phyloP scores from a whole-genome alignment of 768 basidiomycete genomes.

The Lenzites betulinus region DNA sequence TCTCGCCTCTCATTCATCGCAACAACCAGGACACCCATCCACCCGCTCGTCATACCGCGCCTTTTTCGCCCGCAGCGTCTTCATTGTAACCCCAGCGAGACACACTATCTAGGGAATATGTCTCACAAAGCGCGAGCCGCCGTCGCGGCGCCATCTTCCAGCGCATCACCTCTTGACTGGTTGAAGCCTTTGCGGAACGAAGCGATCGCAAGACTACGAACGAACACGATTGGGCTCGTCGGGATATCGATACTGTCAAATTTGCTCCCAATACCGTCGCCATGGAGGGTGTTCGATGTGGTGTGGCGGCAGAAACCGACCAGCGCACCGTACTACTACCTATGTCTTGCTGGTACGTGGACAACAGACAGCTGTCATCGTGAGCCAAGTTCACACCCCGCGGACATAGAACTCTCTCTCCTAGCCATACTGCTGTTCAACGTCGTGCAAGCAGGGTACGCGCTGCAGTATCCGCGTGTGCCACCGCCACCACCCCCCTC shows the following conservation, averaged over 20 bases:
- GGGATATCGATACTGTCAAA: conserved; percentile 38
- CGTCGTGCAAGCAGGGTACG: conserved; percentile 37
- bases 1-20: not conserved
- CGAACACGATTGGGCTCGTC: conserved; percentile 37
- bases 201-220: conserved; percentile 42
- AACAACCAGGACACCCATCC: not conserved
- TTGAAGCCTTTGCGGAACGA: conserved; percentile 41
- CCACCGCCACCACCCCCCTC: conserved; percentile 32
- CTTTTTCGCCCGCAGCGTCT: not conserved
- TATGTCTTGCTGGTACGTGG: conserved; percentile 36
- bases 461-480: conserved; percentile 39
- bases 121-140: conserved; percentile 2
- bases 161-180: conserved; percentile 24
- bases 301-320: conserved; percentile 25
- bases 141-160: not conserved
- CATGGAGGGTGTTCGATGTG: conserved; percentile 38
- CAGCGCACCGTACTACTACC: conserved; percentile 19
- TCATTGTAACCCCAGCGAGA: too few relatives aligned
- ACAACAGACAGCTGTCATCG: not conserved
- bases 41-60: not conserved
- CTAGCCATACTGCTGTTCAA: conserved; percentile 37
- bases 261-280: conserved; percentile 40
- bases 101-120: not conserved
- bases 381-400: not conserved
- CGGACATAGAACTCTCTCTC: conserved; percentile 33